These are phyloP conservation scores for Periconia sp. DNA, from an alignment of 2,329 filamentous ascomycete species.

Conservation along the genomic window DNA sequence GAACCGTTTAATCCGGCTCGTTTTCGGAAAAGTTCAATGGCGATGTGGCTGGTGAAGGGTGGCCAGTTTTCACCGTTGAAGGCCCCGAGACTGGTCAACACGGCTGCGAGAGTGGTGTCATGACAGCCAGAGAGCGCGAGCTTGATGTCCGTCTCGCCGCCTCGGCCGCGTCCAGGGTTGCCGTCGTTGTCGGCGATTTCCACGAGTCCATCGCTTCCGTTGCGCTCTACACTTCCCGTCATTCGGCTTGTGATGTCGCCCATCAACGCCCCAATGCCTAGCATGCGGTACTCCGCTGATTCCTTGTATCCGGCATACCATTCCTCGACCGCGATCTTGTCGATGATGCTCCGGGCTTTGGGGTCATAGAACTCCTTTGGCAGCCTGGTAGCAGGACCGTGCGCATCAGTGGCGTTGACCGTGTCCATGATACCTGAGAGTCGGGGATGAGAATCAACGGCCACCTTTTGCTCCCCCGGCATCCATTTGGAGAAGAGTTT, in stretches of 20 bases:
- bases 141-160: slow-evolving; percentile 60
- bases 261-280: slow-evolving; percentile 83
- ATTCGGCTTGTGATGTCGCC: slow-evolving; percentile 72
- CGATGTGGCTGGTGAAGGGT: slow-evolving; percentile 88
- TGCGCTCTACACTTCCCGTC: slow-evolving; percentile 40
- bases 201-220: slow-evolving; percentile 43
- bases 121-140: slow-evolving; percentile 86
- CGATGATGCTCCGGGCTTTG: slow-evolving; percentile 68
- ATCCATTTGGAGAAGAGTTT: slow-evolving; percentile 81
- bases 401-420: slow-evolving; percentile 83
- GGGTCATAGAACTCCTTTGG: slow-evolving; percentile 86
- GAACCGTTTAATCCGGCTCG: slow-evolving; percentile 19
- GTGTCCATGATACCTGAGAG: slow-evolving; percentile 93
- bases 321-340: slow-evolving; percentile 78
- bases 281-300: slow-evolving; percentile 79
- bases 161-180: slow-evolving; percentile 44
- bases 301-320: slow-evolving; percentile 90
- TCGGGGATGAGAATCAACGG: slow-evolving; percentile 80
- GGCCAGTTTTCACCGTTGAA: slow-evolving; percentile 79
- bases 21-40: slow-evolving; percentile 82
- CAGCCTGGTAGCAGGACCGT: slow-evolving; percentile 75
- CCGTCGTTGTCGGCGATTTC: slow-evolving; percentile 41
- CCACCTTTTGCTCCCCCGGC: slow-evolving; percentile 68
- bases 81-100: slow-evolving; percentile 76
- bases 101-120: slow-evolving; percentile 85